Conservation (phyloP, 768 basidiomycete genomes). For the Tephrocybe sp. region DNA sequence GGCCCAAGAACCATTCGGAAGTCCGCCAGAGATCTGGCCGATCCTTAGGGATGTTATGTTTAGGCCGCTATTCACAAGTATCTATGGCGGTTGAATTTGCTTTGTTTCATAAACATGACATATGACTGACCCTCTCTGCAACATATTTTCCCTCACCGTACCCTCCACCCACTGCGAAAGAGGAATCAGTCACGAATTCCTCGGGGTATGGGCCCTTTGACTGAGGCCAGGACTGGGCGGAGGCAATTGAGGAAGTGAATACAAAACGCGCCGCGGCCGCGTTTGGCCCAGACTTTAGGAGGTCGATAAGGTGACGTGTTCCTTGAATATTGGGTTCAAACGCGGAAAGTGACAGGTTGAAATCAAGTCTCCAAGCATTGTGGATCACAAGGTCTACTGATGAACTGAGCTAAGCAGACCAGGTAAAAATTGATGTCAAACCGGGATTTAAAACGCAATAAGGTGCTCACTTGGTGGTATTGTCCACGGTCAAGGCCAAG, state of each 20-base stretch:
- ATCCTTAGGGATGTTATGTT: slow-evolving; percentile 30
- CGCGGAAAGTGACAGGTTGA: slow-evolving; percentile 35
- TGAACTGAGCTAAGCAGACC: slow-evolving; percentile 28
- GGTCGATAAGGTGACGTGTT: slow-evolving; percentile 29
- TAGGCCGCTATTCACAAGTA: slow-evolving; percentile 28
- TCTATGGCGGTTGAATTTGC: slow-evolving; percentile 13
- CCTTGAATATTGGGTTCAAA: slow-evolving; percentile 36
- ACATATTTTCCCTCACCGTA: slow-evolving; percentile 35
- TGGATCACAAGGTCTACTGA: slow-evolving; percentile 29
- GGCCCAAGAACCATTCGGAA: slow-evolving; percentile 35
- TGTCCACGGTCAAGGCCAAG: slow-evolving; percentile 13
- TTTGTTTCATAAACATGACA: not conserved
- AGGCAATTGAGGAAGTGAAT: slow-evolving; percentile 33
- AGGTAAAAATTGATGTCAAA: not conserved
- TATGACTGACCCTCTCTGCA: slow-evolving; percentile 28
- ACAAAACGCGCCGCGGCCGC: slow-evolving; percentile 20
- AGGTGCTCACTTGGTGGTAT: slow-evolving; percentile 4
- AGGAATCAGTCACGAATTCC: slow-evolving; percentile 25
- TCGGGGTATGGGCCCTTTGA: slow-evolving; percentile 30
- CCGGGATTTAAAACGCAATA: not conserved
- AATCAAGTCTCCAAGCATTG: slow-evolving; percentile 40
- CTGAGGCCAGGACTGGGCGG: slow-evolving; percentile 20
- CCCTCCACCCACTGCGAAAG: slow-evolving; percentile 25
- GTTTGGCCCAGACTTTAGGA: slow-evolving; percentile 21
- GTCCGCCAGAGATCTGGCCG: slow-evolving; percentile 35